Evolutionary conservation across 305 asterid species (phyloP).

Genomic region (Solanum hybrid): DNA sequence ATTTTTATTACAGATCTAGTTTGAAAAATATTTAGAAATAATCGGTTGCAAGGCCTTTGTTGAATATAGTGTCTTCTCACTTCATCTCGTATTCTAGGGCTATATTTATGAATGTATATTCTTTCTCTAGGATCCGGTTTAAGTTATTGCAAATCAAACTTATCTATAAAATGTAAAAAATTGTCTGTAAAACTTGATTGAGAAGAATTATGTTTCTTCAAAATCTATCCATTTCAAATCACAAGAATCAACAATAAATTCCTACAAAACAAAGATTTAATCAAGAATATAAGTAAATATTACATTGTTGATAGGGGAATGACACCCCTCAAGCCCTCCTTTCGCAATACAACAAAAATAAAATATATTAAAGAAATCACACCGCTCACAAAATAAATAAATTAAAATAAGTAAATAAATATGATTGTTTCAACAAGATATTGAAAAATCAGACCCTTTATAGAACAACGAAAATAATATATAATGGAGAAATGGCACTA

Average conservation of each 20-base stretch:
- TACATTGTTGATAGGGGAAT: background rate
- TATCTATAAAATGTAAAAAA: background rate
- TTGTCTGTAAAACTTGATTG: background rate
- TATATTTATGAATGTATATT: background rate
- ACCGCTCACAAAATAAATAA: no score
- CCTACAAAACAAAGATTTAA: background rate
- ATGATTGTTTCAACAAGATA: no score
- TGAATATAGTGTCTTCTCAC: background rate
- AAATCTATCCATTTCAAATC: background rate
- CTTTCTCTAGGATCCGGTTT: background rate
- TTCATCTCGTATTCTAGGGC: background rate
- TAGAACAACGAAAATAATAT: background rate
- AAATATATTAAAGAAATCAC: no score
- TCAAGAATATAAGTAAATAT: background rate
- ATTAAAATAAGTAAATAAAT: no score
- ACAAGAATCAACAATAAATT: background rate
- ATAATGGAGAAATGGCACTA: background rate
- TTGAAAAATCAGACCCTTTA: no score
- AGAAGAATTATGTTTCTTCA: background rate
- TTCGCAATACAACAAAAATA: background rate
- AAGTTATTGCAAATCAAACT: background rate
- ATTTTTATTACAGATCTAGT: background rate
- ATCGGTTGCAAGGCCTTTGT: background rate
- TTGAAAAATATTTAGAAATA: background rate
- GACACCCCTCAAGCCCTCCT: background rate